A percentile compares a stretch with the other conserved stretches of the same genome.
Conservation (phyloP, 306 rosid genomes). For the Cicer cuneatum region DNA sequence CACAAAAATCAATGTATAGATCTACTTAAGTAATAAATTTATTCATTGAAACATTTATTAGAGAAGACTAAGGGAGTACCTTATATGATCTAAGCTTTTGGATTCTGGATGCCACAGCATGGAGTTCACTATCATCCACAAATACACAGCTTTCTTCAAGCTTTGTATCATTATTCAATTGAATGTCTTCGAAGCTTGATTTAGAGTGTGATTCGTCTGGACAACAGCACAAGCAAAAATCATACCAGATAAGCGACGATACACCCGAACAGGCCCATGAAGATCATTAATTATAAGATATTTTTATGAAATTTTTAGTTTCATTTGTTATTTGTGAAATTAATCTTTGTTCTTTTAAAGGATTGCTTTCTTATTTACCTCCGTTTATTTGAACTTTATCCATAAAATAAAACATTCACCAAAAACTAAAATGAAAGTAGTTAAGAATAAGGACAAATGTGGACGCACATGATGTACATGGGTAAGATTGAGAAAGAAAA, state of each 20-base stretch:
- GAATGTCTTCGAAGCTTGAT: conserved; percentile 60
- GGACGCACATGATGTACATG: conserved; percentile 2
- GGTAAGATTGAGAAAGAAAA: conserved; percentile 4
- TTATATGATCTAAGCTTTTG: conserved; percentile 78
- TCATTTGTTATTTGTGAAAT: neutral
- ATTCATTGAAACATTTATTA: conserved; percentile 2
- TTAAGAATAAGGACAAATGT: neutral
- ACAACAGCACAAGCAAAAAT: conserved; percentile 52
- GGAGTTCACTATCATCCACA: conserved; percentile 60
- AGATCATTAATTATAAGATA: neutral
- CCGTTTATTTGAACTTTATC: conserved; percentile 9
- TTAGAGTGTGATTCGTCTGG: conserved; percentile 50
- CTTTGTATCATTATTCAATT: conserved; percentile 59
- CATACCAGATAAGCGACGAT: conserved; percentile 31
- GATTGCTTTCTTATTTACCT: neutral
- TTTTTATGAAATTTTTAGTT: neutral
- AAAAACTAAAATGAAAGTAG: conserved; percentile 10
- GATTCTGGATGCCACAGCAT: conserved; percentile 61
- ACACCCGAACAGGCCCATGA: neutral
- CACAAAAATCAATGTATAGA: conserved; percentile 8
- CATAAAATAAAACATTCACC: conserved; percentile 17
- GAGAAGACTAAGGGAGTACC: conserved; percentile 55
- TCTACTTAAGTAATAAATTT: neutral
- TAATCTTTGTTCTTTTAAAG: conserved; percentile 11
- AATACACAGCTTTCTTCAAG: conserved; percentile 57